Evolutionary conservation across 75 land plant species (phyloP).

Genomic region (Cryptomeria japonica): DNA sequence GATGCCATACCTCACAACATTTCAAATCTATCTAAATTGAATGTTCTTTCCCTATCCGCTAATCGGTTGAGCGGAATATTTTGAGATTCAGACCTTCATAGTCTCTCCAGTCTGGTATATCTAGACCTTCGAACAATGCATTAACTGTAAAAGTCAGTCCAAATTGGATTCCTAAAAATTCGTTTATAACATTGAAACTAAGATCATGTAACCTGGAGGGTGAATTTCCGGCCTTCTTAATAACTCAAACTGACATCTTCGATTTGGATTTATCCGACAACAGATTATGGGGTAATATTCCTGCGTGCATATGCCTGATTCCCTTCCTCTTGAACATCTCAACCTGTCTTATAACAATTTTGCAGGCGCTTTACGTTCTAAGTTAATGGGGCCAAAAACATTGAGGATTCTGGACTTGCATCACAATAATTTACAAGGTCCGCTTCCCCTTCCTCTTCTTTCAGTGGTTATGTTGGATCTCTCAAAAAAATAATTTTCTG

Average conservation of each 20-base stretch:
- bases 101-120: too few species aligned
- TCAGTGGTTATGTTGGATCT: neutral
- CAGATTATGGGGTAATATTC: neutral
- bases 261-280: neutral
- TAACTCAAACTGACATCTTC: neutral
- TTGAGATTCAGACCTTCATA: too few species aligned
- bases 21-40: too few species aligned
- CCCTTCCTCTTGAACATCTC: neutral
- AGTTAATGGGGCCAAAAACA: neutral
- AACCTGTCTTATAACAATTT: neutral
- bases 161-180: too few species aligned
- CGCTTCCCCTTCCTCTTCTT: neutral
- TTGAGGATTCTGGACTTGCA: neutral
- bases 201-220: neutral
- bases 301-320: neutral
- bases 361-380: neutral
- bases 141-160: too few species aligned
- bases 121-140: too few species aligned
- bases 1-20: too few species aligned
- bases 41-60: too few species aligned
- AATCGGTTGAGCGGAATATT: too few species aligned
- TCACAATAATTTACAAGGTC: neutral
- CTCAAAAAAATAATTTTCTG: neutral
- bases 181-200: too few species aligned
- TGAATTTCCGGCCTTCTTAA: neutral